A percentile compares a stretch with the other conserved stretches of the same genome.
These are phyloP conservation scores for Penicillium sp. DNA, from an alignment of 2,329 filamentous ascomycete species.

Conservation along the genomic window DNA sequence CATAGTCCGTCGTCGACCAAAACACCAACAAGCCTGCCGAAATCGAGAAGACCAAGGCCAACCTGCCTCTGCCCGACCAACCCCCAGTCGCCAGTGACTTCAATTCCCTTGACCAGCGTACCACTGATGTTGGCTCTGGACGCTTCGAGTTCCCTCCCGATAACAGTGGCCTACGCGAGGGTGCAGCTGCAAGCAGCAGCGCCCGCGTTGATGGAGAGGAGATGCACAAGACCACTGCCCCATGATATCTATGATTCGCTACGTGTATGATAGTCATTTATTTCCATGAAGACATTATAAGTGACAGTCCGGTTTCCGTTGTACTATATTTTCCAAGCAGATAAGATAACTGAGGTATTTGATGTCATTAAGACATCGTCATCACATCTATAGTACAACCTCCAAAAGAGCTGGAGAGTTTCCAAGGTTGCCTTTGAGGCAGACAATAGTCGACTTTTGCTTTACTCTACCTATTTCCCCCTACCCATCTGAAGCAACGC, in stretches of 20 bases:
- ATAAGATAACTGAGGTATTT: too few species aligned
- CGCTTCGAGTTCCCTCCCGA: conserved; percentile 49
- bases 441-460: too few species aligned
- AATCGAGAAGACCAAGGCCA: conserved; percentile 66
- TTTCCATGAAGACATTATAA: background rate
- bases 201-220: conserved; percentile 23
- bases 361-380: too few species aligned
- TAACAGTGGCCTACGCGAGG: conserved; percentile 55
- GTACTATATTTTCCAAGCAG: too few species aligned
- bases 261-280: background rate
- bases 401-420: too few species aligned
- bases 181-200: conserved; percentile 57
- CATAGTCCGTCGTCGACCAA: conserved; percentile 39
- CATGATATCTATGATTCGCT: background rate
- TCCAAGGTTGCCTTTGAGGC: too few species aligned
- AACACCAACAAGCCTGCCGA: conserved; percentile 57
- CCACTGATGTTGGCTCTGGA: conserved; percentile 68
- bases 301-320: too few species aligned
- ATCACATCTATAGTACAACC: too few species aligned
- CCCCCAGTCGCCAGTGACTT: conserved; percentile 71
- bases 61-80: conserved; percentile 78
- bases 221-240: background rate
- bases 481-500: too few species aligned
- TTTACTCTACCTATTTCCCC: too few species aligned
- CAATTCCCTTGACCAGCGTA: conserved; percentile 67